Percentiles rank a stretch among this genome's conserved stretches.
Evolutionary conservation across 1,139 yeast genomes (phyloP).

Genomic region (Wickerhamomyces sp.): DNA sequence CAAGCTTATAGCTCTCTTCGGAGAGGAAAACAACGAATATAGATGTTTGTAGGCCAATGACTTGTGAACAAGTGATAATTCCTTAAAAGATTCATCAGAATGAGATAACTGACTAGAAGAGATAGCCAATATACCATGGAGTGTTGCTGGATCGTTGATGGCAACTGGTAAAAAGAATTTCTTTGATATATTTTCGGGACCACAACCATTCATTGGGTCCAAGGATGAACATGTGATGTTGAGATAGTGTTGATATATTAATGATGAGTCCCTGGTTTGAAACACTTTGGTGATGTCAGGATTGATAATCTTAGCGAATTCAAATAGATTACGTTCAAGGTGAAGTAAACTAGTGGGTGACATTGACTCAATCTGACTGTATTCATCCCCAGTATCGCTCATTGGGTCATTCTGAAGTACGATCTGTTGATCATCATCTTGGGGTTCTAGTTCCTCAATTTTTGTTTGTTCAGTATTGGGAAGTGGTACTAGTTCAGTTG

Average conservation of each 20-base stretch:
- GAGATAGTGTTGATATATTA: slow-evolving; percentile 8
- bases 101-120: slow-evolving; percentile 10
- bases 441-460: not conserved
- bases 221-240: slow-evolving; percentile 8
- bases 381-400: slow-evolving; percentile 1
- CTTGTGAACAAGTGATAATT: slow-evolving; percentile 8
- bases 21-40: slow-evolving; percentile 3
- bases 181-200: slow-evolving; percentile 10
- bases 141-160: slow-evolving; percentile 8
- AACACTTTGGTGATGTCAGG: slow-evolving; percentile 6
- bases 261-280: slow-evolving; percentile 2
- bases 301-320: not conserved
- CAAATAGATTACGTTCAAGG: not conserved
- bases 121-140: slow-evolving; percentile 11
- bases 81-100: slow-evolving; percentile 5
- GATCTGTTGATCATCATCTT: not conserved
- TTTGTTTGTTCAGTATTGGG: not conserved
- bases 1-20: slow-evolving; percentile 3
- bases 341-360: not conserved
- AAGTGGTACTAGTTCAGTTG: too few relatives aligned
- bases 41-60: slow-evolving; percentile 10
- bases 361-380: not conserved
- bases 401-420: slow-evolving; percentile 1
- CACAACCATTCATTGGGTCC: slow-evolving; percentile 12
- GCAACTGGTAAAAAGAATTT: slow-evolving; percentile 13